phyloP scores from a whole-genome alignment of 352 stramenopile species.

The Phytophthora europaea region DNA sequence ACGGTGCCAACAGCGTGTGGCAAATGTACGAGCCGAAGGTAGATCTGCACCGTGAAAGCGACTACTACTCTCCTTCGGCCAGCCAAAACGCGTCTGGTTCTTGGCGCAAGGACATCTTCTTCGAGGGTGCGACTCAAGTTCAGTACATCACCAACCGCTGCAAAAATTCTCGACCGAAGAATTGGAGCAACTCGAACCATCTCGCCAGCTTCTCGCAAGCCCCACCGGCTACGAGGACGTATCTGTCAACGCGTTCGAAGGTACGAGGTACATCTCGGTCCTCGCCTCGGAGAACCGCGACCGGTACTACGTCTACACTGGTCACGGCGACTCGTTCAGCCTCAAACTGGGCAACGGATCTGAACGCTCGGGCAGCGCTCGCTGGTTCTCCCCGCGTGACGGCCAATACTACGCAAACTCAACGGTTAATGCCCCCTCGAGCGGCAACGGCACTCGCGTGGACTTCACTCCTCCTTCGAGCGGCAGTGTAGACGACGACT shows the following conservation, averaged over 20 bases:
- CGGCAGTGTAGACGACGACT: constrained; percentile 25
- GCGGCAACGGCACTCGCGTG: constrained; percentile 3
- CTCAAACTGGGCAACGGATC: constrained; percentile 14
- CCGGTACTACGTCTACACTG: constrained; percentile 23
- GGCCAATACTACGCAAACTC: constrained; percentile 19
- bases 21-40: constrained; percentile 34
- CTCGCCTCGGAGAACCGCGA: constrained; percentile 18
- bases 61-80: constrained; percentile 25
- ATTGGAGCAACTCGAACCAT: constrained; percentile 25
- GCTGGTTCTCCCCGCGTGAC: constrained; percentile 25
- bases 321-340: constrained; percentile 20
- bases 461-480: constrained; percentile 23
- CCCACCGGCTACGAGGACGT: constrained; percentile 2
- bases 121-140: constrained; percentile 23
- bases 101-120: constrained; percentile 27
- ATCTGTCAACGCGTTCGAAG: constrained; percentile 24
- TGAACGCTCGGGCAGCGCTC: background rate
- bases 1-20: constrained; percentile 36
- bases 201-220: constrained; percentile 17
- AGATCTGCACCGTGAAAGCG: constrained; percentile 19
- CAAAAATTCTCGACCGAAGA: constrained; percentile 6
- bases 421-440: constrained; percentile 9
- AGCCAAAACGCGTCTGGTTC: constrained; percentile 29
- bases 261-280: constrained; percentile 35
- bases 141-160: constrained; percentile 29